These are phyloP conservation scores for Actinomucor elegans DNA, from an alignment of 371 early-diverging fungal genomes.

Conservation along the genomic window DNA sequence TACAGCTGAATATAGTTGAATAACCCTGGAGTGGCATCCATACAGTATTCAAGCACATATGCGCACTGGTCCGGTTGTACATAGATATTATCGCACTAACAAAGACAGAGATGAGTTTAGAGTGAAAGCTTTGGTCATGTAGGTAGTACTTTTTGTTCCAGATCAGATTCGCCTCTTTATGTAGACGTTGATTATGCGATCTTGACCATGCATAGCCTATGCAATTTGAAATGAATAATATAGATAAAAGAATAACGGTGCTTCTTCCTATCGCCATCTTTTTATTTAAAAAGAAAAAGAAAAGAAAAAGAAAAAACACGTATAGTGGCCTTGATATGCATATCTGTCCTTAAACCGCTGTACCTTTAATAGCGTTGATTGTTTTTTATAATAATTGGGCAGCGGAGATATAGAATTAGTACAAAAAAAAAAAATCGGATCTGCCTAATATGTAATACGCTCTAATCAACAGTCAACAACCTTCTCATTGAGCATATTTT, in stretches of 20 bases:
- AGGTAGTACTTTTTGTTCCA: background rate
- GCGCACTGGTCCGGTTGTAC: constrained; percentile 56
- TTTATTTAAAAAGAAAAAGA: background rate
- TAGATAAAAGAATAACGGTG: constrained; percentile 11
- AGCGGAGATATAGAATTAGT: too few relatives aligned
- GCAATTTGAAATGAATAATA: constrained; percentile 10
- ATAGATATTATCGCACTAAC: constrained; percentile 56
- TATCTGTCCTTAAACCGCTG: too few relatives aligned
- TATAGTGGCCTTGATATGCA: too few relatives aligned
- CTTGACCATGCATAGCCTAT: constrained; percentile 18
- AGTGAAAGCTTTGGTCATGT: background rate
- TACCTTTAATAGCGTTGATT: too few relatives aligned
- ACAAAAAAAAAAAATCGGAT: too few relatives aligned
- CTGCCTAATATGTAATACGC: too few relatives aligned
- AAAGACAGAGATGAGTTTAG: background rate
- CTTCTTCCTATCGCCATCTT: constrained; percentile 13
- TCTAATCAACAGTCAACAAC: too few relatives aligned
- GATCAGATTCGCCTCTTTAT: background rate
- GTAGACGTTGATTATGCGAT: constrained; percentile 1
- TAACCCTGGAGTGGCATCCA: constrained; percentile 54
- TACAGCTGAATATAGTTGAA: constrained; percentile 64
- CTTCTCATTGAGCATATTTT: too few relatives aligned
- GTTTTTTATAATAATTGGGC: too few relatives aligned
- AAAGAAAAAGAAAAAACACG: background rate
- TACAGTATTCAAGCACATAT: constrained; percentile 53